Conservation (phyloP, 805 yeast species). For the Maudiozyma turicensis region DNA sequence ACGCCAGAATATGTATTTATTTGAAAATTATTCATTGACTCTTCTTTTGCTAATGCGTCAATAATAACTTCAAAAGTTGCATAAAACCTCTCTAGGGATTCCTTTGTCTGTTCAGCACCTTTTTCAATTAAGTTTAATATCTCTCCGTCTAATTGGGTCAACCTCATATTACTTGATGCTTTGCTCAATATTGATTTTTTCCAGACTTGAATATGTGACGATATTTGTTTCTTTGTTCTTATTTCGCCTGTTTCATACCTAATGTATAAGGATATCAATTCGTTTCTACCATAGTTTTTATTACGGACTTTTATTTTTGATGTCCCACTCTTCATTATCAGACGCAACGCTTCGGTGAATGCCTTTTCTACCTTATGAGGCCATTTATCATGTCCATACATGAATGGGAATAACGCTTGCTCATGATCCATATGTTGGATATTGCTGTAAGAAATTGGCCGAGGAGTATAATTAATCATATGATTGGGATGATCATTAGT, state of each 20-base stretch:
- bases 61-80: slow-evolving; percentile 22
- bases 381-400: slow-evolving; percentile 50
- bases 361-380: slow-evolving; percentile 80
- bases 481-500: background rate
- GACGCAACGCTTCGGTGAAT: slow-evolving; percentile 69
- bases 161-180: slow-evolving; percentile 14
- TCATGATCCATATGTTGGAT: background rate
- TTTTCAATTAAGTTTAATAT: slow-evolving; percentile 24
- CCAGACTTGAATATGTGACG: slow-evolving; percentile 92
- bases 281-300: slow-evolving; percentile 89
- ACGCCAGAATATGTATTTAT: background rate
- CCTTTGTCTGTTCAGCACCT: slow-evolving; percentile 25
- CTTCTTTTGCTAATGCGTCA: slow-evolving; percentile 2
- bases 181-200: slow-evolving; percentile 44
- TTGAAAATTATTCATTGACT: background rate
- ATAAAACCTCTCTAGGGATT: slow-evolving; percentile 18
- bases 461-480: background rate
- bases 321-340: slow-evolving; percentile 84
- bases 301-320: slow-evolving; percentile 79
- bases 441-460: background rate
- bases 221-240: slow-evolving; percentile 86
- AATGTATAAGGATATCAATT: slow-evolving; percentile 80
- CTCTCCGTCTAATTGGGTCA: slow-evolving; percentile 21
- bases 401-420: slow-evolving; percentile 3
- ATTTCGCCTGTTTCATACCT: slow-evolving; percentile 65